Percentiles rank a stretch among this genome's conserved stretches.
Conservation (phyloP, 2,329 filamentous ascomycete genomes). For the Aspergillus ibericus region DNA sequence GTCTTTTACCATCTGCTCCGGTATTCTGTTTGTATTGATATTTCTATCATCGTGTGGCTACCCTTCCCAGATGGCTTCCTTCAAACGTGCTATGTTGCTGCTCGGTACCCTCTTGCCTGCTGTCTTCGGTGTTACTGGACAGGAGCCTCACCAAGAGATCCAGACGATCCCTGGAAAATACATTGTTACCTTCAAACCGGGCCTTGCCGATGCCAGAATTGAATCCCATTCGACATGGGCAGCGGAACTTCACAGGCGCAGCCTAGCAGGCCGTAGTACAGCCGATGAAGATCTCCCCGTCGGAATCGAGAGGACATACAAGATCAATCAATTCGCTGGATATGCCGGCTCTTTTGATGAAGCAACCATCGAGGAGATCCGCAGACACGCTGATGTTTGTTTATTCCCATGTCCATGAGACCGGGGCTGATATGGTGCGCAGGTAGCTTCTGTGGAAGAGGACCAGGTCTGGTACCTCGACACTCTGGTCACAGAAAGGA, state of each 20-base stretch:
- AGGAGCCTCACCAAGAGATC: constrained; percentile 10
- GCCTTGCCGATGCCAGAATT: constrained; percentile 18
- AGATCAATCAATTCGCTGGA: constrained; percentile 44
- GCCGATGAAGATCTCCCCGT: constrained; percentile 15
- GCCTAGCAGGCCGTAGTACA: constrained; percentile 15
- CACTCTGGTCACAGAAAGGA: constrained; percentile 21
- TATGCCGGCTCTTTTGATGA: constrained; percentile 49
- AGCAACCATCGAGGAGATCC: constrained; percentile 43
- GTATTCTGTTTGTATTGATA: background rate
- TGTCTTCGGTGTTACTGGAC: constrained; percentile 19
- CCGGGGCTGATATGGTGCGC: constrained; percentile 4
- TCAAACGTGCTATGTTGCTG: constrained; percentile 24
- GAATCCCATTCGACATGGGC: constrained; percentile 23
- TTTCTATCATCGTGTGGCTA: background rate
- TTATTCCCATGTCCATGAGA: background rate
- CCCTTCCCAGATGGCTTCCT: constrained; percentile 15
- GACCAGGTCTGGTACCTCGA: constrained; percentile 26
- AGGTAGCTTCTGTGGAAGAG: constrained; percentile 29
- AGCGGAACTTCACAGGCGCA: constrained; percentile 22
- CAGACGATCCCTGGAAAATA: constrained; percentile 25
- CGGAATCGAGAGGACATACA: constrained; percentile 45
- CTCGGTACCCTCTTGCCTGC: constrained; percentile 25
- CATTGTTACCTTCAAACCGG: constrained; percentile 27
- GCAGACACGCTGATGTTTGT: constrained; percentile 35
- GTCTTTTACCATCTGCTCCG: background rate